Percentiles rank a stretch among this genome's conserved stretches.
Evolutionary conservation across 108 stramenopile species (phyloP).

Genomic region (Nitzschia sp.): DNA sequence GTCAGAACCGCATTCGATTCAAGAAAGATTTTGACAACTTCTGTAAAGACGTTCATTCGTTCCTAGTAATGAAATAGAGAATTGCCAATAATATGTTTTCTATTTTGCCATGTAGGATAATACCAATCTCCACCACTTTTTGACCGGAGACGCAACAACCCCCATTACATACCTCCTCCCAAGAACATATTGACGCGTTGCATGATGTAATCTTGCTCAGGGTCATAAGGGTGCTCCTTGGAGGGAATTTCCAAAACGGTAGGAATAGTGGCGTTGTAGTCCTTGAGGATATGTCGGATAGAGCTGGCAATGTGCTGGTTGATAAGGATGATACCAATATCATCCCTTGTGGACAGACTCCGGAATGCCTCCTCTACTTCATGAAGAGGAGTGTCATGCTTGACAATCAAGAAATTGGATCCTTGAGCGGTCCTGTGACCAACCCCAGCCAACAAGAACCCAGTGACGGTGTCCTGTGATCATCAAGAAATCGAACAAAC

Average conservation of each 20-base stretch:
- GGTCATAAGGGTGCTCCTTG: conserved; percentile 97
- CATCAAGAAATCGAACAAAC: background rate
- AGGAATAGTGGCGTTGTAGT: conserved; percentile 94
- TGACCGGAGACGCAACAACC: no score
- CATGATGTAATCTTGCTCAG: conserved; percentile 98
- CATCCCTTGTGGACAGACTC: conserved; percentile 78
- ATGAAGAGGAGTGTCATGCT: conserved; percentile 75
- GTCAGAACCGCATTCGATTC: conserved; percentile 66
- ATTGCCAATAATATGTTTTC: no score
- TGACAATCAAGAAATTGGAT: conserved; percentile 96
- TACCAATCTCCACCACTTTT: no score
- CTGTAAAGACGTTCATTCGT: conserved; percentile 76
- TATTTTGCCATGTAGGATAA: no score
- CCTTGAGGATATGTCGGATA: conserved; percentile 95
- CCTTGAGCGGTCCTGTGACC: conserved; percentile 94
- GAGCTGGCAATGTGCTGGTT: conserved; percentile 97
- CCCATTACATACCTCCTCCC: conserved; percentile 50
- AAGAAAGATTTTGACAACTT: conserved; percentile 76
- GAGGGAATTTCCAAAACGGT: conserved; percentile 98
- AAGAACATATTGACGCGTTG: conserved; percentile 97
- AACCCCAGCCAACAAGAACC: conserved; percentile 95
- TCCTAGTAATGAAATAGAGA: conserved; percentile 57
- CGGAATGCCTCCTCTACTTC: conserved; percentile 82
- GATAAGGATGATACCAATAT: conserved; percentile 96
- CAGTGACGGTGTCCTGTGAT: conserved; percentile 94